Evolutionary conservation across 106 monocot genomes (phyloP).

Genomic region (Dendrobium catenatum): DNA sequence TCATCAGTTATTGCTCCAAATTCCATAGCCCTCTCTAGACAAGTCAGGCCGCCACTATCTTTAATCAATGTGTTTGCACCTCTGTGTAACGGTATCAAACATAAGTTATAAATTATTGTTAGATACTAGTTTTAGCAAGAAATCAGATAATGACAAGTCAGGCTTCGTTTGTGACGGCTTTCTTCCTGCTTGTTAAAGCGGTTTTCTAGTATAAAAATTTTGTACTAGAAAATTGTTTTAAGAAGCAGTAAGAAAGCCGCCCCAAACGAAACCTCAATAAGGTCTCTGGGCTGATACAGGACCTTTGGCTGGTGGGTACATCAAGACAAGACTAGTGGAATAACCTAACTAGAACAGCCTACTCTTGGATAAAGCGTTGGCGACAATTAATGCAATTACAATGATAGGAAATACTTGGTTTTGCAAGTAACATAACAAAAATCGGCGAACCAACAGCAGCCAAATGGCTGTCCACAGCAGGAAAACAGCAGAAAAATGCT

Average conservation of each 20-base stretch:
- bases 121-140: background rate
- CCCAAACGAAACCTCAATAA: background rate
- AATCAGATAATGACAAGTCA: background rate
- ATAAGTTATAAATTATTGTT: background rate
- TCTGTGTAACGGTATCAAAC: constrained; percentile 5
- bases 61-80: constrained; percentile 20
- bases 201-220: no score
- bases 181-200: no score
- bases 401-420: no score
- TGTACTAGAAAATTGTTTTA: no score
- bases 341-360: background rate
- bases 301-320: background rate
- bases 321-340: background rate
- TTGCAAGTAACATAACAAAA: no score
- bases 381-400: background rate
- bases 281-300: background rate
- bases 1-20: constrained; percentile 25
- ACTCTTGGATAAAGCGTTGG: background rate
- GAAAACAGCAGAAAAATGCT: no score
- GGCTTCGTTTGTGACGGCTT: no score
- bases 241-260: no score
- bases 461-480: no score
- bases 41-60: constrained; percentile 24
- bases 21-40: constrained; percentile 23
- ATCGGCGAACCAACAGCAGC: no score